Percentiles rank a stretch among this genome's conserved stretches.
Conservation (phyloP, 2,329 filamentous ascomycete species). For the Epicoccum nigrum region DNA sequence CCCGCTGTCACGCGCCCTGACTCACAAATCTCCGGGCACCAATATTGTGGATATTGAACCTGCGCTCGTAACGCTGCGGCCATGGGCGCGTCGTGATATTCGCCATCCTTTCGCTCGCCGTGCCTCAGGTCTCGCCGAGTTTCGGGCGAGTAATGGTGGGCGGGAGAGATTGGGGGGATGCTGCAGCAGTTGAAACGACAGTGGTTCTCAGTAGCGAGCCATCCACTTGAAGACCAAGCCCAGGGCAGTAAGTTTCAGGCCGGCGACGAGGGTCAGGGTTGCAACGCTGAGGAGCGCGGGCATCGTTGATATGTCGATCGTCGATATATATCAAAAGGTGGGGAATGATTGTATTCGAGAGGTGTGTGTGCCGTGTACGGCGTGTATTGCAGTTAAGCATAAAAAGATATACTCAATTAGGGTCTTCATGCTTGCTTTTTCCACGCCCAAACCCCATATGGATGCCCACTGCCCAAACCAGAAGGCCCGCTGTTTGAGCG, state of each 20-base stretch:
- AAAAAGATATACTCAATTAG: neutral
- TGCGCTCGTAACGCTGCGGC: no score
- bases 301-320: neutral
- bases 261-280: slow-evolving; percentile 32
- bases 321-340: no score
- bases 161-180: neutral
- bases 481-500: slow-evolving; percentile 2
- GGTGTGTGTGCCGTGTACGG: no score
- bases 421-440: slow-evolving; percentile 8
- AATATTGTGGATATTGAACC: no score
- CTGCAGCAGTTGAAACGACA: neutral
- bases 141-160: neutral
- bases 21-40: slow-evolving; percentile 8
- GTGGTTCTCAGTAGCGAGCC: slow-evolving; percentile 23
- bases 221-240: slow-evolving; percentile 38
- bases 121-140: no score
- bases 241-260: slow-evolving; percentile 40
- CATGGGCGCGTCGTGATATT: neutral
- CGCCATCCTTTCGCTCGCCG: neutral
- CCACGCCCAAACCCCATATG: neutral
- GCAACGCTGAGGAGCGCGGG: slow-evolving; percentile 14
- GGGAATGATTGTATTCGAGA: no score
- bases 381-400: neutral
- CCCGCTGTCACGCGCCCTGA: slow-evolving; percentile 6
- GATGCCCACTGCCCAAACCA: slow-evolving; percentile 1